Evolutionary conservation across 1,139 yeast species (phyloP).

Genomic region (Maudiozyma humilis): DNA sequence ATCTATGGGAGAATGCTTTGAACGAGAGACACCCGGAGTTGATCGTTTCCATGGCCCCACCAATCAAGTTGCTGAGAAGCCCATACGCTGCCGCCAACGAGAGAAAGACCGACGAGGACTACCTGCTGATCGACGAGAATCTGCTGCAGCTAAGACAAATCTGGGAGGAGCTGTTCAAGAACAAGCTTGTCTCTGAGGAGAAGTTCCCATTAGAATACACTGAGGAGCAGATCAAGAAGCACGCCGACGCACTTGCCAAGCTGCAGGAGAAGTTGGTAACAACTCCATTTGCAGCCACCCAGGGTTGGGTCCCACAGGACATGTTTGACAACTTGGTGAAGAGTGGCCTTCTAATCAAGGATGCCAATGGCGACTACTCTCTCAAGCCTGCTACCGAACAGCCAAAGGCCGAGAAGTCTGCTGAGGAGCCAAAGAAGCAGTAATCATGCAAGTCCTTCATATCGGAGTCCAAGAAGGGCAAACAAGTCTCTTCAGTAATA

Average conservation of each 20-base stretch:
- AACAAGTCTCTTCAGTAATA: no score
- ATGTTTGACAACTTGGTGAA: slow-evolving; percentile 65
- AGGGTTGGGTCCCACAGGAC: slow-evolving; percentile 94
- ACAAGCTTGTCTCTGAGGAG: slow-evolving; percentile 40
- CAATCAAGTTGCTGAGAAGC: slow-evolving; percentile 55
- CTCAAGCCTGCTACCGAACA: slow-evolving; percentile 8
- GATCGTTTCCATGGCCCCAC: slow-evolving; percentile 74
- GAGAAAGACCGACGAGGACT: slow-evolving; percentile 54
- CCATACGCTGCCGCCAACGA: slow-evolving; percentile 63
- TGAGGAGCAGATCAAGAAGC: slow-evolving; percentile 45
- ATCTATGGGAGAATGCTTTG: slow-evolving; percentile 73
- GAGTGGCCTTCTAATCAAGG: slow-evolving; percentile 52
- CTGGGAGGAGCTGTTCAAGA: slow-evolving; percentile 64
- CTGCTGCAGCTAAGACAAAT: slow-evolving; percentile 66
- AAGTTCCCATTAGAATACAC: slow-evolving; percentile 56
- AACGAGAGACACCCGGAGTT: slow-evolving; percentile 55
- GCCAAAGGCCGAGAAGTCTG: not conserved
- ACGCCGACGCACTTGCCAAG: slow-evolving; percentile 50
- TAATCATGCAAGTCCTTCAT: no score
- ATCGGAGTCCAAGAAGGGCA: no score
- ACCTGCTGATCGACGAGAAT: slow-evolving; percentile 56
- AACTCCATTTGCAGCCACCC: slow-evolving; percentile 81
- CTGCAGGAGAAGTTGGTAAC: slow-evolving; percentile 62
- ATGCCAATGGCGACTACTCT: slow-evolving; percentile 40
- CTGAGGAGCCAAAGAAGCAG: not conserved